Percentiles rank a stretch among this genome's conserved stretches.
These are phyloP conservation scores for Rhynchosporium agropyri DNA, from an alignment of 2,329 filamentous ascomycete genomes.

Conservation along the genomic window DNA sequence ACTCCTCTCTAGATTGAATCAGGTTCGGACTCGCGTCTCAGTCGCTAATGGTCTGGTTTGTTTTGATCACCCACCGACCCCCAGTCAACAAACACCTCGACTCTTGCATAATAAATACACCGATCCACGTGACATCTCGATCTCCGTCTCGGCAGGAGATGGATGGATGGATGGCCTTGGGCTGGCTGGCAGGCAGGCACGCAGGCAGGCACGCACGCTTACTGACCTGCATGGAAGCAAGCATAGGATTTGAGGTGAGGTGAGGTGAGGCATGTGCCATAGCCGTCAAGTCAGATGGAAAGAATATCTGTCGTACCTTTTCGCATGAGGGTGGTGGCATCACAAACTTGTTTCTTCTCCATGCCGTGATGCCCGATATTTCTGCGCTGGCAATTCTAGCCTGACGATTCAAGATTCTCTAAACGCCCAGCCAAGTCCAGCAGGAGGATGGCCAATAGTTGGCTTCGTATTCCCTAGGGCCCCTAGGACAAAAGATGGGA, in stretches of 20 bases:
- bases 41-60: constrained; percentile 24
- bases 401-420: constrained; percentile 13
- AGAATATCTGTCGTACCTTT: constrained; percentile 17
- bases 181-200: neutral
- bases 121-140: constrained; percentile 15
- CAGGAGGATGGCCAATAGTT: neutral
- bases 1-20: too few species aligned
- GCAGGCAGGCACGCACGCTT: neutral
- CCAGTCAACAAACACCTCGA: constrained; percentile 19
- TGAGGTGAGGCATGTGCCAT: constrained; percentile 20
- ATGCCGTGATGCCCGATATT: constrained; percentile 27
- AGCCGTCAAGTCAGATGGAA: constrained; percentile 22
- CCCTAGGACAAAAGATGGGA: too few species aligned
- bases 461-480: neutral
- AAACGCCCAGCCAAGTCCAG: constrained; percentile 19
- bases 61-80: constrained; percentile 16
- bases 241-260: constrained; percentile 11
- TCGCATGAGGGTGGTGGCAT: constrained; percentile 17
- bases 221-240: constrained; percentile 7
- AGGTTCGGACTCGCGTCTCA: constrained; percentile 1
- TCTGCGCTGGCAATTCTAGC: constrained; percentile 24
- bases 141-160: constrained; percentile 12
- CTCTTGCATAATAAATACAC: constrained; percentile 15
- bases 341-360: constrained; percentile 17
- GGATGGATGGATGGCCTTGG: neutral